phyloP scores from a whole-genome alignment of 805 yeast species.

The Nakazawaea molendinolei region DNA sequence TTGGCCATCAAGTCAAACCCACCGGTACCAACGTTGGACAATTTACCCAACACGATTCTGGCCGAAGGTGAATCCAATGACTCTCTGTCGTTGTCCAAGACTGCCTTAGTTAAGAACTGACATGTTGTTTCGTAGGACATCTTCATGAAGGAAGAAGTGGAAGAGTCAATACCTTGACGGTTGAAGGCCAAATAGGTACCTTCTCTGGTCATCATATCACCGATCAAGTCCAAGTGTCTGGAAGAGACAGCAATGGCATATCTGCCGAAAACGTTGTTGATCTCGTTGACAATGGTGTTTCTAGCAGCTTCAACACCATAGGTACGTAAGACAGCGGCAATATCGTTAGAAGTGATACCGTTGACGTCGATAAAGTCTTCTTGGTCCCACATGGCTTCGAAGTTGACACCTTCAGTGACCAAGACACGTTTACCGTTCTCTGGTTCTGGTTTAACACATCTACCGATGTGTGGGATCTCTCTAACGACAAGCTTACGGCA shows the following conservation, averaged over 20 bases:
- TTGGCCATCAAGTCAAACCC: constrained; percentile 72
- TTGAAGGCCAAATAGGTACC: constrained; percentile 95
- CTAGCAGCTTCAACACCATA: constrained; percentile 99
- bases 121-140: constrained; percentile 99
- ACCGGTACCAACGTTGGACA: constrained; percentile 93
- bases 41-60: constrained; percentile 84
- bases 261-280: constrained; percentile 90
- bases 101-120: constrained; percentile 94
- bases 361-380: constrained; percentile 88
- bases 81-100: constrained; percentile 85
- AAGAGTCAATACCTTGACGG: constrained; percentile 96
- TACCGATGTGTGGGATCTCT: constrained; percentile 84
- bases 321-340: constrained; percentile 79
- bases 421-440: constrained; percentile 68
- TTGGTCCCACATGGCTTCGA: constrained; percentile 97
- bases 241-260: constrained; percentile 90
- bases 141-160: constrained; percentile 94
- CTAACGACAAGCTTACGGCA: constrained; percentile 89
- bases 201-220: constrained; percentile 99
- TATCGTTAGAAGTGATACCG: constrained; percentile 86
- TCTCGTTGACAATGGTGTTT: constrained; percentile 93
- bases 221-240: constrained; percentile 94
- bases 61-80: constrained; percentile 89
- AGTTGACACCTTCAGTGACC: constrained; percentile 97
- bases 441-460: constrained; percentile 80